Evolutionary conservation across 805 yeast genomes (phyloP).

Genomic region (Teunomyces panamensis): DNA sequence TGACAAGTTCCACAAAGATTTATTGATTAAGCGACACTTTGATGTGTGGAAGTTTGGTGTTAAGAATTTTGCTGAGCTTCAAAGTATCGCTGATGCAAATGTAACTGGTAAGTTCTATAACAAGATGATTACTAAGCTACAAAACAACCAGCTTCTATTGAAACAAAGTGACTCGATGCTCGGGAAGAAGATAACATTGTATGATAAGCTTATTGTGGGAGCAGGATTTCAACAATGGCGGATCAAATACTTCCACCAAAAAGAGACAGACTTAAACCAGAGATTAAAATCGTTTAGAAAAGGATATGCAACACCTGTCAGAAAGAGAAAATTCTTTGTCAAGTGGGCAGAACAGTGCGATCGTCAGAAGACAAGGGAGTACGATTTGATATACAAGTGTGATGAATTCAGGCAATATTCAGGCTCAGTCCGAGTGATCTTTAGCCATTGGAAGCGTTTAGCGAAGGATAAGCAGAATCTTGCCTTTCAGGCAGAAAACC

Average conservation of each 20-base stretch:
- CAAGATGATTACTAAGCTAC: constrained; percentile 1
- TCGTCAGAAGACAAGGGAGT: background rate
- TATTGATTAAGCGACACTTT: constrained; percentile 7
- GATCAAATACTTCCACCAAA: constrained; percentile 14
- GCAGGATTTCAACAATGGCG: constrained; percentile 22
- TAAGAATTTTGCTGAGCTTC: constrained; percentile 6
- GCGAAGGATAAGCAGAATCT: background rate
- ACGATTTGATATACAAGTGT: constrained; percentile 8
- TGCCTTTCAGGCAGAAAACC: constrained; percentile 14
- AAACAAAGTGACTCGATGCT: background rate
- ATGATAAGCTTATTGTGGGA: constrained; percentile 5
- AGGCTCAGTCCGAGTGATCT: background rate
- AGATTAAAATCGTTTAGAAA: constrained; percentile 18
- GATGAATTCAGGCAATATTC: constrained; percentile 4
- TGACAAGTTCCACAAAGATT: background rate
- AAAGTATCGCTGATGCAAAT: constrained; percentile 16
- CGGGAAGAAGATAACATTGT: background rate
- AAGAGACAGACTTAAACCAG: constrained; percentile 16
- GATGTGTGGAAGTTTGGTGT: background rate
- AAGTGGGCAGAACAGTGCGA: constrained; percentile 23
- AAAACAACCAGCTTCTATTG: background rate
- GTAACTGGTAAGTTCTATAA: constrained; percentile 19
- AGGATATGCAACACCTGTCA: constrained; percentile 11
- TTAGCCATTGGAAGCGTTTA: constrained; percentile 14
- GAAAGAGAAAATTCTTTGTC: constrained; percentile 10